phyloP scores from a whole-genome alignment of 129 eudicot species.

The Chrysanthemum makinoi region DNA sequence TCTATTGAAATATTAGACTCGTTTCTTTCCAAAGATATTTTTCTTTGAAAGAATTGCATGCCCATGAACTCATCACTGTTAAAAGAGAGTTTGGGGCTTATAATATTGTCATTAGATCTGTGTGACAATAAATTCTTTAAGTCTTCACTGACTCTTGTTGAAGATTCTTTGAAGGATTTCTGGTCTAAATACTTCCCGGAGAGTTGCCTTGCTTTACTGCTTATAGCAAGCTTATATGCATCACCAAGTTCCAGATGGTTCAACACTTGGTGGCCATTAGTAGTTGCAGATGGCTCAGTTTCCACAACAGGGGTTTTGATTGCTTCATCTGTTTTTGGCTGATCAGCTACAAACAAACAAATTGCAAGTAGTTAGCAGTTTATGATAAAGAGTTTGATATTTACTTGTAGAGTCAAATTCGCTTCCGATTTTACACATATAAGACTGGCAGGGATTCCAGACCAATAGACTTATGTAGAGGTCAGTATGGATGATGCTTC shows the following conservation, averaged over 20 bases:
- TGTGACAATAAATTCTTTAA: constrained; percentile 64
- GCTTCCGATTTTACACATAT: neutral
- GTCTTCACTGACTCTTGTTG: constrained; percentile 59
- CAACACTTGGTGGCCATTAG: constrained; percentile 36
- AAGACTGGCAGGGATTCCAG: neutral
- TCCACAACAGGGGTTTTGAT: constrained; percentile 27
- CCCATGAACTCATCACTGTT: constrained; percentile 65
- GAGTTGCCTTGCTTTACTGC: constrained; percentile 67
- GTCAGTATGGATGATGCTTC: too few species aligned
- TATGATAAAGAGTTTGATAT: neutral
- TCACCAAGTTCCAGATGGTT: constrained; percentile 79
- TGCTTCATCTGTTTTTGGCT: constrained; percentile 22
- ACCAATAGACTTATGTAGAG: too few species aligned
- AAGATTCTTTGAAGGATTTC: constrained; percentile 58
- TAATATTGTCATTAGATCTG: constrained; percentile 52
- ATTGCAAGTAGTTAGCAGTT: neutral
- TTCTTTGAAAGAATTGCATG: constrained; percentile 59
- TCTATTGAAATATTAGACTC: constrained; percentile 83
- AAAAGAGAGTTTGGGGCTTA: constrained; percentile 67
- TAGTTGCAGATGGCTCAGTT: constrained; percentile 25
- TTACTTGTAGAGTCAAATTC: neutral
- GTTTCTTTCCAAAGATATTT: constrained; percentile 85
- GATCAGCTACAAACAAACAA: constrained; percentile 28
- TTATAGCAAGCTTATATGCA: constrained; percentile 87
- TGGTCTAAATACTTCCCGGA: constrained; percentile 79